phyloP scores from a whole-genome alignment of 306 rosid genomes.

The Herpetospermum pedunculosum region DNA sequence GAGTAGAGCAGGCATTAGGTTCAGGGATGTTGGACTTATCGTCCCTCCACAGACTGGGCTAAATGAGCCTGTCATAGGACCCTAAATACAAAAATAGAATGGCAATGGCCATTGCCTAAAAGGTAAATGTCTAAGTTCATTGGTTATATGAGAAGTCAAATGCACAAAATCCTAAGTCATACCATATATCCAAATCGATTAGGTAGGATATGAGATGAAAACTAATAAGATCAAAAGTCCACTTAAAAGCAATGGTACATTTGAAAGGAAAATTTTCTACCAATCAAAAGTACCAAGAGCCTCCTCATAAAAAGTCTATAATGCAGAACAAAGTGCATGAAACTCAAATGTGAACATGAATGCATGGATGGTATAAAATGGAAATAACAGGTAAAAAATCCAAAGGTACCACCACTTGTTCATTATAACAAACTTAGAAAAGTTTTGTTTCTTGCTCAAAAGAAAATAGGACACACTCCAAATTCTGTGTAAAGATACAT shows the following conservation, averaged over 20 bases:
- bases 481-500: neutral
- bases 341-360: neutral
- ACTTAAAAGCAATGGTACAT: neutral
- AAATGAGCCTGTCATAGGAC: constrained; percentile 37
- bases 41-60: constrained; percentile 44
- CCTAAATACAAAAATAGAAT: constrained; percentile 42
- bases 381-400: neutral
- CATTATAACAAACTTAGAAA: neutral
- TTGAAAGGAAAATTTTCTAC: neutral
- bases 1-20: constrained; percentile 29
- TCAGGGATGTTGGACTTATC: constrained; percentile 38
- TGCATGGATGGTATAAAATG: neutral
- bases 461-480: neutral
- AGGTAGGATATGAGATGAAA: neutral
- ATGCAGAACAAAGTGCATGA: neutral
- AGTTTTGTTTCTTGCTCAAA: too few species aligned
- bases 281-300: neutral
- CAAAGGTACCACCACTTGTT: neutral
- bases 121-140: constrained; percentile 37
- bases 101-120: constrained; percentile 43
- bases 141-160: neutral
- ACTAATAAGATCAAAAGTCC: neutral
- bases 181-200: neutral
- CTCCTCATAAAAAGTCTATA: neutral
- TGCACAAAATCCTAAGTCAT: neutral